Evolutionary conservation across 164 flowering plant genomes (phyloP).

Genomic region (Stephania yunnanensis): DNA sequence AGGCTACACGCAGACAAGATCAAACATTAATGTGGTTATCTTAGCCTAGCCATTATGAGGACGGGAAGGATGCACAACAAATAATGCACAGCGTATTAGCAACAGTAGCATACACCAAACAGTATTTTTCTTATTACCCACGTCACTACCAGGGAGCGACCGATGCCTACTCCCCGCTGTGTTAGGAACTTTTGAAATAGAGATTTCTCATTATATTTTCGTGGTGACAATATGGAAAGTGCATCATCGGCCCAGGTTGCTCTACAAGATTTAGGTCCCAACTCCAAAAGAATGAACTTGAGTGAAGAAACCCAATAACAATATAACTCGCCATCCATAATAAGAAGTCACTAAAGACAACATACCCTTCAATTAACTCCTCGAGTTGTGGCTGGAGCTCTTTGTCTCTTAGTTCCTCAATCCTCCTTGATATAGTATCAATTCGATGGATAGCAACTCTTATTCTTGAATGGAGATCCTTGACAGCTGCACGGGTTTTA

Average conservation of each 20-base stretch:
- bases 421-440: conserved; percentile 75
- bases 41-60: neutral
- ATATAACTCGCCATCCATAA: neutral
- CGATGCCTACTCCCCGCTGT: neutral
- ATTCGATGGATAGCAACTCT: conserved; percentile 83
- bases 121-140: neutral
- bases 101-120: neutral
- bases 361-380: conserved; percentile 89
- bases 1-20: neutral
- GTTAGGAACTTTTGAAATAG: neutral
- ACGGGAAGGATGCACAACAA: neutral
- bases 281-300: neutral
- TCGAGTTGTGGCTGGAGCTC: conserved; percentile 98
- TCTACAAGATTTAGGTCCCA: neutral
- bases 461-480: conserved; percentile 89
- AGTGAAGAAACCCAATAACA: neutral
- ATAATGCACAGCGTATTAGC: neutral
- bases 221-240: neutral
- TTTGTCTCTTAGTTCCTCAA: conserved; percentile 81
- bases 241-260: neutral
- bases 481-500: conserved; percentile 79
- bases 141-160: neutral
- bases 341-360: neutral
- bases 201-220: too few species aligned
- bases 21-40: neutral